Evolutionary conservation across 1,284 basidiomycete genomes (phyloP).

Genomic region (Puccinia hordei): DNA sequence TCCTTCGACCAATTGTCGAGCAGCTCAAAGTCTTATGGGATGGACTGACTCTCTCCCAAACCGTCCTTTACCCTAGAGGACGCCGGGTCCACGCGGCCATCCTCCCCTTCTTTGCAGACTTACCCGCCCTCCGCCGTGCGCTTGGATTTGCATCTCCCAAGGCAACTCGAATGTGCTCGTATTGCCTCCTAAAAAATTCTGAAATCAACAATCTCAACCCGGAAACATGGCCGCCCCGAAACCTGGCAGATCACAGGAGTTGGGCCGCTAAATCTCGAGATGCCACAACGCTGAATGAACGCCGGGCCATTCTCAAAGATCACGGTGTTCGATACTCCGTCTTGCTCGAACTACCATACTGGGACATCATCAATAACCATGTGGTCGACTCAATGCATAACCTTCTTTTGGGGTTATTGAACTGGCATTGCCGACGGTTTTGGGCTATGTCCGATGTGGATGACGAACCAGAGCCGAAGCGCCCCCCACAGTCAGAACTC

Average conservation of each 20-base stretch:
- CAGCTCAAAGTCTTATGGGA: constrained; percentile 58
- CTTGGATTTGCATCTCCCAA: constrained; percentile 47
- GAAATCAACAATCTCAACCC: constrained; percentile 36
- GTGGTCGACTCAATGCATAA: constrained; percentile 47
- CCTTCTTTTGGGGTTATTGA: constrained; percentile 24
- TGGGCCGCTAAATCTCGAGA: constrained; percentile 30
- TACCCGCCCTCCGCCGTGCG: constrained; percentile 50
- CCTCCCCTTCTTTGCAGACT: constrained; percentile 41
- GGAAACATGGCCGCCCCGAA: constrained; percentile 17
- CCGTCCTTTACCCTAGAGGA: constrained; percentile 3
- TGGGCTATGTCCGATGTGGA: constrained; percentile 32
- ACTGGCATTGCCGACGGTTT: constrained; percentile 24
- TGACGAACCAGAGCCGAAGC: constrained; percentile 21
- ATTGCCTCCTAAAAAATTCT: constrained; percentile 32
- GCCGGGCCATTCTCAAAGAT: background rate
- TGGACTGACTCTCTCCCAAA: constrained; percentile 55
- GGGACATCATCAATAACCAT: constrained; percentile 44
- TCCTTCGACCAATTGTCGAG: constrained; percentile 58
- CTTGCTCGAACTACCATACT: constrained; percentile 39
- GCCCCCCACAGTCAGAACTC: constrained; percentile 10
- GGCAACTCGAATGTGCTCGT: constrained; percentile 51
- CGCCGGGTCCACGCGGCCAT: constrained; percentile 11
- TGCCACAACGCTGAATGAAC: background rate
- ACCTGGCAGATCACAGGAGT: constrained; percentile 1
- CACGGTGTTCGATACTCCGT: constrained; percentile 45